Evolutionary conservation across 164 flowering plant genomes (phyloP).

Genomic region (Vitis rotundifolia): DNA sequence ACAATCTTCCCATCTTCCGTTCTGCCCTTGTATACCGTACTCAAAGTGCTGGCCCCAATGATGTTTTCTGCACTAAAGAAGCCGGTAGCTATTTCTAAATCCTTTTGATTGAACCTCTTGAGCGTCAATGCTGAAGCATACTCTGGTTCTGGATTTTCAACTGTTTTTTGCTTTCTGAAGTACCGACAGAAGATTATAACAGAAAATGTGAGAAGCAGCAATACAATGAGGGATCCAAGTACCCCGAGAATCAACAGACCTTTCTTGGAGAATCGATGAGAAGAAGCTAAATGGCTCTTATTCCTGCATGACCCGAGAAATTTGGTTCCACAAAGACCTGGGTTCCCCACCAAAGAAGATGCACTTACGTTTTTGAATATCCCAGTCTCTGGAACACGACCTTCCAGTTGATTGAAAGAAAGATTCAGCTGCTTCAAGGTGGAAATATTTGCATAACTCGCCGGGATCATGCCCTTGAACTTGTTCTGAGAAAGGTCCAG

Average conservation of each 20-base stretch:
- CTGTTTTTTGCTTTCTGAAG: slow-evolving; percentile 20
- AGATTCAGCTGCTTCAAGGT: slow-evolving; percentile 60
- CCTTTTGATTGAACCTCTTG: slow-evolving; percentile 51
- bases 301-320: slow-evolving; percentile 37
- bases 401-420: slow-evolving; percentile 73
- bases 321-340: slow-evolving; percentile 60
- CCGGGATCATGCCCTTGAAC: slow-evolving; percentile 59
- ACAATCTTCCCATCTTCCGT: slow-evolving; percentile 47
- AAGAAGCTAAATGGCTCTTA: slow-evolving; percentile 7
- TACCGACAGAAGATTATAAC: slow-evolving; percentile 15
- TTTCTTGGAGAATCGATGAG: slow-evolving; percentile 39
- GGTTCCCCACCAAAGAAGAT: slow-evolving; percentile 56
- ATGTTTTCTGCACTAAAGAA: slow-evolving; percentile 52
- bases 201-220: slow-evolving; percentile 31
- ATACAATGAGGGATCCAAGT: slow-evolving; percentile 36
- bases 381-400: slow-evolving; percentile 59
- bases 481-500: slow-evolving; percentile 71
- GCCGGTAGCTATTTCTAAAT: slow-evolving; percentile 56
- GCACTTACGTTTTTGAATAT: slow-evolving; percentile 38
- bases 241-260: slow-evolving; percentile 27
- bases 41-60: slow-evolving; percentile 60
- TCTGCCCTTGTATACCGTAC: slow-evolving; percentile 75
- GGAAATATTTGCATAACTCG: slow-evolving; percentile 37
- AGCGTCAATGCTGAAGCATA: slow-evolving; percentile 32
- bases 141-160: slow-evolving; percentile 19